Base-by-base conservation (phyloP, 495 filamentous ascomycete genomes). In the Chaetomium fimeti region DNA sequence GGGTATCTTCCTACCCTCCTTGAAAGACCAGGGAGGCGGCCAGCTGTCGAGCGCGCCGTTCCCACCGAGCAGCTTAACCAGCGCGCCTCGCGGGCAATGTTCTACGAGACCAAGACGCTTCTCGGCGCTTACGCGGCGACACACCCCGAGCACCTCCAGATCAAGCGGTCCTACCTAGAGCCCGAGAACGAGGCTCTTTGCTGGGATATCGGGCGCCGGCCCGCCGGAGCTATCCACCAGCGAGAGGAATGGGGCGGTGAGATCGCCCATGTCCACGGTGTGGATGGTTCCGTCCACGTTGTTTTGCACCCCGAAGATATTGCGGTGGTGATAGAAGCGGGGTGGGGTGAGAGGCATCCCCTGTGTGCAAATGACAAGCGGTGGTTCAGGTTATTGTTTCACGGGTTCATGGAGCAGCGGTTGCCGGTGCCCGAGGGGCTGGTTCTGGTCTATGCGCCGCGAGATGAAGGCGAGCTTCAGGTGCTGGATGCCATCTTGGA, bases 281-380 rank as follows among this genome's bases (percentile, higher is more conserved):
- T 42, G 3, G 42, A 57, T 22, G 61, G 61, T 9, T 63, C 53
- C 9, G 0, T 63, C 16, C 54, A 63, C 36, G 27, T 57, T 20
- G 25, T 48, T n/a, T 25, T 63, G 9, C 54, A 63, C 20, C 61
- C 54, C 2, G 52, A 57, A 32, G 61, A 63, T 25, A 29, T 63
- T 18, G 8, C 32, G 16, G 51, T 27, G 2, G 53, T 63, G 18
- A 18, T 57, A 2, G 18, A 49, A 15, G 42, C 42, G 0, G 61
- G 61, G 15, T 63, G 61, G 54, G 61, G 61, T 11, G 40, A 63
- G 28, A 53, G 61, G 18, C 53, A 63, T 27, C 61, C 61, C 0
- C 15, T 63, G 27, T 56, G 40, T 16, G 61, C 40, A 13, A 63
- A 63, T 43, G 22, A 63, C 20, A 49, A 32, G 42, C 40, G 36